phyloP scores from a whole-genome alignment of 140 eudicot genomes.

The Bidens hawaiensis region DNA sequence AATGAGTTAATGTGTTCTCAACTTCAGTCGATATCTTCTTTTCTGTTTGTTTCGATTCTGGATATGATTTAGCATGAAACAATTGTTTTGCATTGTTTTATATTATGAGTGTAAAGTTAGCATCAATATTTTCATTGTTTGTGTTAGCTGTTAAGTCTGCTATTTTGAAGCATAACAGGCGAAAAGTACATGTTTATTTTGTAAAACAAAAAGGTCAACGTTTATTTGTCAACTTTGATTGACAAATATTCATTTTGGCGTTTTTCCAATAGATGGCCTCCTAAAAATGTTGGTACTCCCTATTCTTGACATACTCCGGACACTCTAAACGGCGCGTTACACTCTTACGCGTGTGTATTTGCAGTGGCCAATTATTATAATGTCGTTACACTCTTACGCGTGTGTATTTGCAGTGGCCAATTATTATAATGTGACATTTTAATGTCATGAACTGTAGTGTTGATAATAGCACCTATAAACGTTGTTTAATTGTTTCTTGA shows the following conservation, averaged over 20 bases:
- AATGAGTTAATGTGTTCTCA: conserved; percentile 4
- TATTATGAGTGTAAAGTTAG: conserved; percentile 22
- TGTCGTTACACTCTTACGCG: too few relatives aligned
- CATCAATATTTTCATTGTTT: conserved; percentile 10
- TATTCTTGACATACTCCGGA: not conserved
- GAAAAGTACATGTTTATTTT: too few relatives aligned
- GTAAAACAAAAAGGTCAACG: not conserved
- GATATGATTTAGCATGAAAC: conserved; percentile 26
- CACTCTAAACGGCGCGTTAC: too few relatives aligned
- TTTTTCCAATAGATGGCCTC: not conserved
- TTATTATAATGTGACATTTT: too few relatives aligned
- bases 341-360: too few relatives aligned
- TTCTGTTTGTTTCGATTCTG: conserved; percentile 16
- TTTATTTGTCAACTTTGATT: too few relatives aligned
- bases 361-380: too few relatives aligned
- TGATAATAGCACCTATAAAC: too few relatives aligned
- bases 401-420: too few relatives aligned
- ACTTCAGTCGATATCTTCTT: conserved; percentile 9
- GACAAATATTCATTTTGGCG: too few relatives aligned
- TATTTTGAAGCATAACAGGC: conserved; percentile 9
- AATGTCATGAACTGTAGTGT: too few relatives aligned
- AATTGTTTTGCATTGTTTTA: conserved; percentile 24
- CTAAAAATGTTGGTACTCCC: conserved; percentile 34
- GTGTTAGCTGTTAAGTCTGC: not conserved
- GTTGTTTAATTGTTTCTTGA: too few relatives aligned